Percentiles rank a stretch among this genome's conserved stretches.
phyloP scores from a whole-genome alignment of 1,139 yeast species.

The Geotrichum europaeum region DNA sequence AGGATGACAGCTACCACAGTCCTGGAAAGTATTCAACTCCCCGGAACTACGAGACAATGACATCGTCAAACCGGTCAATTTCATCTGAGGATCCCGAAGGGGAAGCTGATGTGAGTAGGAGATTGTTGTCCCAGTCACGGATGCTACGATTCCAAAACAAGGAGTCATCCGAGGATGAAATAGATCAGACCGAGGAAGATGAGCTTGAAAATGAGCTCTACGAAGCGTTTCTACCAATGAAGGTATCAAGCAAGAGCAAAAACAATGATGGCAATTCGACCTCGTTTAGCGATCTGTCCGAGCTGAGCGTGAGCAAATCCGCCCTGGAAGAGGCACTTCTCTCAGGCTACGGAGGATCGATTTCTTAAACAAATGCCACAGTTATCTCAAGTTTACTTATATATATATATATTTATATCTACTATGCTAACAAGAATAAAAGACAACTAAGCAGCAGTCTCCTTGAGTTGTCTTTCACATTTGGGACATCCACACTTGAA shows the following conservation, averaged over 20 bases:
- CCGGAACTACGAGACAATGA: background rate
- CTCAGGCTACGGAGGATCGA: constrained; percentile 4
- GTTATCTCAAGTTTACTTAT: background rate
- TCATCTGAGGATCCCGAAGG: background rate
- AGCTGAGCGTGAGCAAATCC: constrained; percentile 40
- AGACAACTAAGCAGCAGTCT: background rate
- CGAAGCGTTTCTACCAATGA: constrained; percentile 12
- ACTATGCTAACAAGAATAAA: background rate
- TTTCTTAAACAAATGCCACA: background rate
- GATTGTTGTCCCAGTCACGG: constrained; percentile 20
- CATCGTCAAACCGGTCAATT: background rate
- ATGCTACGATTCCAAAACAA: constrained; percentile 5
- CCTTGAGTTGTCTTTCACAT: constrained; percentile 4
- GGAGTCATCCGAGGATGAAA: background rate
- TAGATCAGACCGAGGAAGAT: constrained; percentile 9
- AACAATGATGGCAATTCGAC: constrained; percentile 9
- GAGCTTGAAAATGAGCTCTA: constrained; percentile 15
- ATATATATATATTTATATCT: background rate
- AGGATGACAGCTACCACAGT: background rate
- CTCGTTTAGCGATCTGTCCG: constrained; percentile 24
- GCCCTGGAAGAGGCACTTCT: constrained; percentile 42
- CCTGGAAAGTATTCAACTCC: background rate
- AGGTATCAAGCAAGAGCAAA: background rate
- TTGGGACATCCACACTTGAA: constrained; percentile 49
- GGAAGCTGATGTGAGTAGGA: constrained; percentile 8